These are phyloP conservation scores for Phaffomyces antillensis DNA, from an alignment of 805 yeast genomes.

Conservation along the genomic window DNA sequence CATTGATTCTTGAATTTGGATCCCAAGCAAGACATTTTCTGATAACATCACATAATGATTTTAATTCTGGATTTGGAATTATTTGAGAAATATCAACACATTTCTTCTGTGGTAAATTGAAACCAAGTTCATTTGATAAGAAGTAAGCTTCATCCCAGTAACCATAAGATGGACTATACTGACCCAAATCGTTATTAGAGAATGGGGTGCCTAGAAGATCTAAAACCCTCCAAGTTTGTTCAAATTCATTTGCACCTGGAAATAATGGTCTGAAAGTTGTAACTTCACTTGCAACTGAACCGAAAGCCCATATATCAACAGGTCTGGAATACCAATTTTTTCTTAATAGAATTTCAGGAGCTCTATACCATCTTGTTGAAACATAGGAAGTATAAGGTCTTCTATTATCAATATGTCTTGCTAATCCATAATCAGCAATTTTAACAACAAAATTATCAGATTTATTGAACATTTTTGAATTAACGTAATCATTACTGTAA, in stretches of 20 bases:
- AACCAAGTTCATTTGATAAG: constrained; percentile 47
- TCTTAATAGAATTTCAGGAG: constrained; percentile 73
- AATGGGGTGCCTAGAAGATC: constrained; percentile 70
- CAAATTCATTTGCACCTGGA: constrained; percentile 75
- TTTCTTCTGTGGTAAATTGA: constrained; percentile 44
- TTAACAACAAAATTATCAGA: constrained; percentile 51
- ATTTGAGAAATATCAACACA: constrained; percentile 43
- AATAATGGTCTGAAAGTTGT: constrained; percentile 72
- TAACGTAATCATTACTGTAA: constrained; percentile 32
- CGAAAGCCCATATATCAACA: constrained; percentile 84
- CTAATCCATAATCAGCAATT: constrained; percentile 75
- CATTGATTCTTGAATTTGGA: constrained; percentile 57
- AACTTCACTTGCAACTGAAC: constrained; percentile 66
- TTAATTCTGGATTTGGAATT: constrained; percentile 38
- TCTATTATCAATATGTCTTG: constrained; percentile 48
- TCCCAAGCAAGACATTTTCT: constrained; percentile 66
- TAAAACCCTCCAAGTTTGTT: constrained; percentile 67
- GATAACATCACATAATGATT: constrained; percentile 31
- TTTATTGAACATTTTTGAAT: constrained; percentile 14
- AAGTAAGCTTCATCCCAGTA: constrained; percentile 58
- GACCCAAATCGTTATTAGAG: constrained; percentile 19
- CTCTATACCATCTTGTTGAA: constrained; percentile 80
- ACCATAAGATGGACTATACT: constrained; percentile 53
- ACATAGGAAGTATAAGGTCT: constrained; percentile 68
- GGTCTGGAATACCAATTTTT: constrained; percentile 58